Evolutionary conservation across 2,329 filamentous ascomycete species (phyloP).

Genomic region (Huntiella moniliformis): DNA sequence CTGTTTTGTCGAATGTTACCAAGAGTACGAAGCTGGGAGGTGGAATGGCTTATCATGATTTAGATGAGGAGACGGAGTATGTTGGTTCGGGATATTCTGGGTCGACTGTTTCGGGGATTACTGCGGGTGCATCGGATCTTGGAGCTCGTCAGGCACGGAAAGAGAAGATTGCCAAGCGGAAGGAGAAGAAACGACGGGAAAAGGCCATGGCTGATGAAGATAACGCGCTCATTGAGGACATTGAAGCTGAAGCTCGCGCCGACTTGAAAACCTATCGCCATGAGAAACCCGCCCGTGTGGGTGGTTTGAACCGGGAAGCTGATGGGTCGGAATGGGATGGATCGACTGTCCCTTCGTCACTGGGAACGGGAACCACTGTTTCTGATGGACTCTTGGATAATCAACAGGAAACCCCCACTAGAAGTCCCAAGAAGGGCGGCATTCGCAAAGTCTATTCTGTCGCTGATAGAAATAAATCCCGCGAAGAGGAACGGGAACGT

Average conservation of each 20-base stretch:
- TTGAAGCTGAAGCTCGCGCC: slow-evolving; percentile 43
- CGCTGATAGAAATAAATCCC: slow-evolving; percentile 32
- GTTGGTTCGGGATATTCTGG: slow-evolving; percentile 32
- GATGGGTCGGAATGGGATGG: slow-evolving; percentile 71
- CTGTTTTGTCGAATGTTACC: slow-evolving; percentile 65
- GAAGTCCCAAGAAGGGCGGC: slow-evolving; percentile 32
- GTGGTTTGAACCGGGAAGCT: slow-evolving; percentile 66
- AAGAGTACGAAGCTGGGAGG: slow-evolving; percentile 71
- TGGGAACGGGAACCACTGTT: slow-evolving; percentile 40
- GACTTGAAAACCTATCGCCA: slow-evolving; percentile 70
- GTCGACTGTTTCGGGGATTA: slow-evolving; percentile 20
- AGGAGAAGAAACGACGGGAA: slow-evolving; percentile 20
- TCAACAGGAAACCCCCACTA: slow-evolving; percentile 37
- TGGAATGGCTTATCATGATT: slow-evolving; percentile 64
- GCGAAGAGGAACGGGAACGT: slow-evolving; percentile 35
- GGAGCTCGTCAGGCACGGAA: slow-evolving; percentile 36
- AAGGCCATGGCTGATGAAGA: slow-evolving; percentile 33
- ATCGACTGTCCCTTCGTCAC: slow-evolving; percentile 33
- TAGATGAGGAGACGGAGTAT: slow-evolving; percentile 29
- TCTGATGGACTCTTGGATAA: slow-evolving; percentile 39
- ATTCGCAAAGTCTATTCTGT: slow-evolving; percentile 46
- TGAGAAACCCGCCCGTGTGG: slow-evolving; percentile 71
- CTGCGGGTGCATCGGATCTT: slow-evolving; percentile 37
- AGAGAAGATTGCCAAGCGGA: slow-evolving; percentile 31
- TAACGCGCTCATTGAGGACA: slow-evolving; percentile 37